These are phyloP conservation scores for Fomitopsis betulina DNA, from an alignment of 1,284 basidiomycete genomes.

Conservation along the genomic window DNA sequence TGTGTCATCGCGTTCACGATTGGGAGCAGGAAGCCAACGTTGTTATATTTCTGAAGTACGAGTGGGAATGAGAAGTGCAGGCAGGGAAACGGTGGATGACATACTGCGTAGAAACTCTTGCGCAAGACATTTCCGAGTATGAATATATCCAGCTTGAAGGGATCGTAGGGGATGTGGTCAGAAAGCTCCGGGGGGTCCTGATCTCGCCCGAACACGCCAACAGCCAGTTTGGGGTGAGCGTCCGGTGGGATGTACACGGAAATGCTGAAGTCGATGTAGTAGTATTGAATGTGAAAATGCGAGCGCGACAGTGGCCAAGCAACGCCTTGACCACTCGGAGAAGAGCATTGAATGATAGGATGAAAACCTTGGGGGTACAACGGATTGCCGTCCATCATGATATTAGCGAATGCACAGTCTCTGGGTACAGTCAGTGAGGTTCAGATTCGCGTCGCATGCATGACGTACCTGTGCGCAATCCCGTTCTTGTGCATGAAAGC, in stretches of 20 bases:
- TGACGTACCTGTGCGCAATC: slow-evolving; percentile 22
- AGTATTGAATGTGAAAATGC: slow-evolving; percentile 14
- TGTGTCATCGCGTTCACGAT: slow-evolving; percentile 18
- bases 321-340: slow-evolving; percentile 8
- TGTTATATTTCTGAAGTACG: slow-evolving; percentile 8
- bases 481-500: too few relatives aligned
- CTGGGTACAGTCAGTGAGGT: slow-evolving; percentile 8
- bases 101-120: slow-evolving; percentile 5
- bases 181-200: slow-evolving; percentile 25
- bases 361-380: slow-evolving; percentile 25
- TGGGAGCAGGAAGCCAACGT: slow-evolving; percentile 11
- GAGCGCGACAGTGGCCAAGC: slow-evolving; percentile 4
- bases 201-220: slow-evolving; percentile 18
- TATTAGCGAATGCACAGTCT: slow-evolving; percentile 23
- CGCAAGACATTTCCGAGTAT: slow-evolving; percentile 21
- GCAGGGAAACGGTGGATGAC: too few relatives aligned
- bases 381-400: slow-evolving; percentile 25
- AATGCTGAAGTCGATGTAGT: slow-evolving; percentile 23
- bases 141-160: slow-evolving; percentile 28
- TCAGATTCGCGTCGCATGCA: background rate
- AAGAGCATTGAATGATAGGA: slow-evolving; percentile 9
- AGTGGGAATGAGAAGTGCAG: background rate
- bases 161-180: slow-evolving; percentile 22
- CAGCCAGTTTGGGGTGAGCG: background rate
- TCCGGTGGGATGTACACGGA: slow-evolving; percentile 10